Conservation (phyloP, 2,329 filamentous ascomycete species). For the Ceratocystis destructans region DNA sequence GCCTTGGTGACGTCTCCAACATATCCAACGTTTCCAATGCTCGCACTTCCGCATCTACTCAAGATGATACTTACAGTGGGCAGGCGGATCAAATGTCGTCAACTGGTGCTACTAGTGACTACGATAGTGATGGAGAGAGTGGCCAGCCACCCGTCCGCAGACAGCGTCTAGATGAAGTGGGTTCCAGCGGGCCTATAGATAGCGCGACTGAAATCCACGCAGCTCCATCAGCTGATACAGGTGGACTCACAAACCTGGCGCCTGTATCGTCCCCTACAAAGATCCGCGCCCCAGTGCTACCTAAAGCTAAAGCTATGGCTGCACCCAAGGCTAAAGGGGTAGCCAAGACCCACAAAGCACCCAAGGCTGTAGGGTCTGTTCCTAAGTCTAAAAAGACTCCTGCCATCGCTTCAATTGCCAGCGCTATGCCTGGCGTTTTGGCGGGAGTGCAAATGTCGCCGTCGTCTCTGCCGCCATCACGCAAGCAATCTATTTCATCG, state of each 20-base stretch:
- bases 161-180: slow-evolving; percentile 39
- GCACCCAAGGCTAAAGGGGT: slow-evolving; percentile 26
- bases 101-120: slow-evolving; percentile 70
- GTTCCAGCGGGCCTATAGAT: slow-evolving; percentile 31
- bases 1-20: slow-evolving; percentile 55
- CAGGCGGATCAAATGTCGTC: slow-evolving; percentile 74
- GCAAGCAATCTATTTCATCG: slow-evolving; percentile 63
- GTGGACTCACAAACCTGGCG: neutral
- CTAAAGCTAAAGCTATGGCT: slow-evolving; percentile 26
- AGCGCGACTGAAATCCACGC: neutral
- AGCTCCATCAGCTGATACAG: slow-evolving; percentile 9
- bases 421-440: slow-evolving; percentile 25
- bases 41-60: slow-evolving; percentile 80
- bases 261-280: slow-evolving; percentile 15
- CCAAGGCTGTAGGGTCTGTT: slow-evolving; percentile 32
- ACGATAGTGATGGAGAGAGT: slow-evolving; percentile 53
- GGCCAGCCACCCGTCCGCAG: slow-evolving; percentile 39
- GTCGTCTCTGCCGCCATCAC: slow-evolving; percentile 54
- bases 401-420: slow-evolving; percentile 24
- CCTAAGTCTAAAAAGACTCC: slow-evolving; percentile 39
- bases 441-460: slow-evolving; percentile 38
- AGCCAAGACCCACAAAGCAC: slow-evolving; percentile 35
- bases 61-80: slow-evolving; percentile 87
- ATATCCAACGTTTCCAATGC: slow-evolving; percentile 88
- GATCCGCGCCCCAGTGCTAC: slow-evolving; percentile 18